phyloP scores from a whole-genome alignment of 345 rosid genomes.

The Eucalyptus polybractea region DNA sequence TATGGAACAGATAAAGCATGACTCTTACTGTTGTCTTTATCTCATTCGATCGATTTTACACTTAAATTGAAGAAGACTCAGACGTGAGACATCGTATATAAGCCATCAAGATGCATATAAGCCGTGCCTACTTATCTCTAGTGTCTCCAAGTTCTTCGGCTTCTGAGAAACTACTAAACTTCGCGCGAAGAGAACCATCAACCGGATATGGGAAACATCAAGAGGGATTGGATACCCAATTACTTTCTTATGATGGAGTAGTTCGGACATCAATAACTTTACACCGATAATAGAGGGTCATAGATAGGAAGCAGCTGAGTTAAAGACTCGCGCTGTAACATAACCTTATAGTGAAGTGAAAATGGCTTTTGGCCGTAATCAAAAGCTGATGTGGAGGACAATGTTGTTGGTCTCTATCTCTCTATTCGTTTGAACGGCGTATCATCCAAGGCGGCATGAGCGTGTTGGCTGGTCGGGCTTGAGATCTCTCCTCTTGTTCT shows the following conservation, averaged over 20 bases:
- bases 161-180: neutral
- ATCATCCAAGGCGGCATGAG: constrained; percentile 45
- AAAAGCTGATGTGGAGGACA: neutral
- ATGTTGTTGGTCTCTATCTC: neutral
- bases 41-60: neutral
- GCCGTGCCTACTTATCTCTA: neutral
- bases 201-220: neutral
- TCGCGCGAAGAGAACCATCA: neutral
- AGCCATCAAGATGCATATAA: neutral
- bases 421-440: constrained; percentile 4
- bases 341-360: neutral
- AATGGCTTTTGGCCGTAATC: neutral
- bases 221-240: neutral
- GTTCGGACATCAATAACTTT: neutral
- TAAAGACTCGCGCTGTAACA: neutral
- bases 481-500: constrained; percentile 5
- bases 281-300: neutral
- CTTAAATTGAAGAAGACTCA: neutral
- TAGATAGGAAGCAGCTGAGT: neutral
- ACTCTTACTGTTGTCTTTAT: neutral
- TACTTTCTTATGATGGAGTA: neutral
- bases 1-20: neutral
- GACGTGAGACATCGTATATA: neutral
- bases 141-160: neutral
- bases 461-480: neutral